Evolutionary conservation across 2,329 filamentous ascomycete genomes (phyloP).

Genomic region (Curvularia lunata): DNA sequence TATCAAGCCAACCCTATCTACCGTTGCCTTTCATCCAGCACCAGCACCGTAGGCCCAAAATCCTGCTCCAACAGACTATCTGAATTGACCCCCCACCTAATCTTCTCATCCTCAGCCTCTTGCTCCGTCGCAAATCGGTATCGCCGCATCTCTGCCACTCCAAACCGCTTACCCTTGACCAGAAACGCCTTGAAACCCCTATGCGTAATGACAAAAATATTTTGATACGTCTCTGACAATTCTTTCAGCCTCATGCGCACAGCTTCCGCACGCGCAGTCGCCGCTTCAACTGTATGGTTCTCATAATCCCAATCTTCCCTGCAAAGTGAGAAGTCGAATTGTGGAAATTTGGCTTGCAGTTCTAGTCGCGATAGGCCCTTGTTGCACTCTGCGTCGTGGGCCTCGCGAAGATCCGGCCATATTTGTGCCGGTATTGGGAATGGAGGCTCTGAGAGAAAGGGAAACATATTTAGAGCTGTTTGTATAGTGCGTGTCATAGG

Average conservation of each 20-base stretch:
- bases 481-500: constrained; percentile 35
- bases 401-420: constrained; percentile 33
- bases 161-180: constrained; percentile 25
- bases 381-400: constrained; percentile 26
- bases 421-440: constrained; percentile 20
- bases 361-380: constrained; percentile 21
- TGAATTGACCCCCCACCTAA: constrained; percentile 20
- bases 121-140: constrained; percentile 26
- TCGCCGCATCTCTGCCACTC: constrained; percentile 20
- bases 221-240: constrained; percentile 11
- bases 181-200: constrained; percentile 27
- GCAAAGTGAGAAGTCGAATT: constrained; percentile 28
- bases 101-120: constrained; percentile 8
- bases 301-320: constrained; percentile 26
- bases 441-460: constrained; percentile 6
- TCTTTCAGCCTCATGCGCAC: constrained; percentile 23
- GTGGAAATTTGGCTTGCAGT: constrained; percentile 17
- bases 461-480: constrained; percentile 31
- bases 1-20: too few species aligned
- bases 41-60: constrained; percentile 31
- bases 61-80: constrained; percentile 22
- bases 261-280: constrained; percentile 20
- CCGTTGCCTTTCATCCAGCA: constrained; percentile 4
- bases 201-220: constrained; percentile 30
- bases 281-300: constrained; percentile 14